Conservation (phyloP, 2,329 filamentous ascomycete genomes). For the Diaporthe amygdali region DNA sequence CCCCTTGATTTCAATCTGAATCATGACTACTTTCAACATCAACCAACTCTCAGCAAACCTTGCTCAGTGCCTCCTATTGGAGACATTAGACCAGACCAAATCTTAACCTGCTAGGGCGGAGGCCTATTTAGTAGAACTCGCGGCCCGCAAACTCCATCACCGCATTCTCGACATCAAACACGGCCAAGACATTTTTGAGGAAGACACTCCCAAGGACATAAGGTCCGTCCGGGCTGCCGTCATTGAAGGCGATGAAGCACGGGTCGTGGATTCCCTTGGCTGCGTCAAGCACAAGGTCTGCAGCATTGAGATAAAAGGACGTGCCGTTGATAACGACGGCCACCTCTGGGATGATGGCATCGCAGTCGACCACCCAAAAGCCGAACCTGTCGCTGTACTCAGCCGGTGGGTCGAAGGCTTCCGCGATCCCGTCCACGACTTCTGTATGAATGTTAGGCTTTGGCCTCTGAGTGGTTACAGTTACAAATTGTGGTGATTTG, state of each 20-base stretch:
- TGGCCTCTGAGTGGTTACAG: background rate
- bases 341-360: slow-evolving; percentile 50
- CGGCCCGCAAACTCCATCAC: slow-evolving; percentile 35
- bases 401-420: slow-evolving; percentile 51
- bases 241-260: slow-evolving; percentile 53
- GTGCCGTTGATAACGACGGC: slow-evolving; percentile 49
- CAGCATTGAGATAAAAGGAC: slow-evolving; percentile 53
- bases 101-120: no score
- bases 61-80: no score
- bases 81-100: no score
- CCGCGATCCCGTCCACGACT: slow-evolving; percentile 53
- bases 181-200: slow-evolving; percentile 54
- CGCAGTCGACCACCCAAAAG: slow-evolving; percentile 54
- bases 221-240: slow-evolving; percentile 47
- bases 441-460: slow-evolving; percentile 33
- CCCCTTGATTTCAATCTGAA: no score
- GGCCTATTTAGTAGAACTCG: slow-evolving; percentile 29
- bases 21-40: no score
- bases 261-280: slow-evolving; percentile 47
- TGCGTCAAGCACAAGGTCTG: slow-evolving; percentile 50
- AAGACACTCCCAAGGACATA: slow-evolving; percentile 57
- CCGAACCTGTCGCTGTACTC: slow-evolving; percentile 52
- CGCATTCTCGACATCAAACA: slow-evolving; percentile 38
- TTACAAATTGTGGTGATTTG: background rate
- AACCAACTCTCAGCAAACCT: no score